phyloP scores from a whole-genome alignment of 1,284 basidiomycete genomes.

The Dichomitus squalens region DNA sequence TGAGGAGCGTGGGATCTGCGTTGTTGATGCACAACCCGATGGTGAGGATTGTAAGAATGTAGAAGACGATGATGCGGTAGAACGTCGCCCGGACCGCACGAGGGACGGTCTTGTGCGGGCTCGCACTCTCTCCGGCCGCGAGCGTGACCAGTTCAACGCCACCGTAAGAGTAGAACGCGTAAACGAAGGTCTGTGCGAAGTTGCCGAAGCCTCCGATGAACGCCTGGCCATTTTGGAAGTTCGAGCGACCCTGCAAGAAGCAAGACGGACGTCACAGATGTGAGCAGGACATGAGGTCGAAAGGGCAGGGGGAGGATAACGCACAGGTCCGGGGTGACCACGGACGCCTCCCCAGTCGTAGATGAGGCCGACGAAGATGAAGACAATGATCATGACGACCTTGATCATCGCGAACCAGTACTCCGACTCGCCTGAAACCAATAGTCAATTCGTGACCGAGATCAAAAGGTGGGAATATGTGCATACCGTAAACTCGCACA shows the following conservation, averaged over 20 bases:
- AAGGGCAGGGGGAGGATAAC: constrained; percentile 11
- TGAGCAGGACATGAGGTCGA: not conserved
- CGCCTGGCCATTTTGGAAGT: constrained; percentile 52
- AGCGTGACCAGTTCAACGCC: constrained; percentile 75
- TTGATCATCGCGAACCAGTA: constrained; percentile 39
- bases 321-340: constrained; percentile 52
- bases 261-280: not conserved
- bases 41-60: constrained; percentile 56
- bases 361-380: constrained; percentile 36
- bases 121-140: constrained; percentile 62
- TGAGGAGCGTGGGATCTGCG: constrained; percentile 49
- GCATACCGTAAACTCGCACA: constrained; percentile 50
- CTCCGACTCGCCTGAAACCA: constrained; percentile 36
- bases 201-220: constrained; percentile 56
- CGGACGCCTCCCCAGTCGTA: constrained; percentile 62
- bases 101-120: constrained; percentile 64
- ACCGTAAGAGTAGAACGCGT: constrained; percentile 70
- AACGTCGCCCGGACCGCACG: constrained; percentile 73
- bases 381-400: constrained; percentile 34
- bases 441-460: too few species aligned
- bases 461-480: not conserved
- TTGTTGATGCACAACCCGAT: constrained; percentile 61
- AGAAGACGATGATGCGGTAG: constrained; percentile 66
- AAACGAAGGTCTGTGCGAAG: constrained; percentile 57
- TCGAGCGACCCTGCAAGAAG: constrained; percentile 47